phyloP scores from a whole-genome alignment of 2,329 filamentous ascomycete species.

The Botryotinia narcissicola region DNA sequence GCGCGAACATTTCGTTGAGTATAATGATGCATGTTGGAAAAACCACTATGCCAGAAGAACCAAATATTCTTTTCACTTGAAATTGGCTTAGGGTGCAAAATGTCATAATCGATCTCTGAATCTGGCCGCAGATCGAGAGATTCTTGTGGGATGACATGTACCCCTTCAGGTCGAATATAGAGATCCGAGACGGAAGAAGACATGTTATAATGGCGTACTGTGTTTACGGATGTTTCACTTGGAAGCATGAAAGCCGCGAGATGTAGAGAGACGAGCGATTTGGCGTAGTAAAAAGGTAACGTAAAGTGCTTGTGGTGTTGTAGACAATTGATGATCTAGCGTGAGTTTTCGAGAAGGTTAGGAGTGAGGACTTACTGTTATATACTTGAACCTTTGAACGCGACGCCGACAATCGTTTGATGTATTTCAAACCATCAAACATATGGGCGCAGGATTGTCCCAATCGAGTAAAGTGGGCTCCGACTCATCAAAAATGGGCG shows the following conservation, averaged over 20 bases:
- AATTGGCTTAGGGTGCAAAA: slow-evolving; percentile 43
- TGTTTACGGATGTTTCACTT: not conserved
- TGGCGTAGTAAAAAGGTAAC: not conserved
- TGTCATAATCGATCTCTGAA: slow-evolving; percentile 44
- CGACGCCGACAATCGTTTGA: not conserved
- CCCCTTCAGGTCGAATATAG: slow-evolving; percentile 42
- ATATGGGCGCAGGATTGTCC: not conserved
- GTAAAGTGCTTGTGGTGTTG: not conserved
- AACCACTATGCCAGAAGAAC: slow-evolving; percentile 58
- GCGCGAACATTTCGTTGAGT: slow-evolving; percentile 51
- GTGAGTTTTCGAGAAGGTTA: not conserved
- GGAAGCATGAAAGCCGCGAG: not conserved
- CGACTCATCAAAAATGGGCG: not conserved
- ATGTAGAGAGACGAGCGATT: too few relatives aligned
- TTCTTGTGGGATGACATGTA: slow-evolving; percentile 43
- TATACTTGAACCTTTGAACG: not conserved
- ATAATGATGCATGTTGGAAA: slow-evolving; percentile 49
- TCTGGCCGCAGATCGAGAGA: slow-evolving; percentile 48
- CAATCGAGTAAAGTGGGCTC: not conserved
- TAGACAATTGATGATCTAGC: not conserved
- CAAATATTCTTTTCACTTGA: slow-evolving; percentile 52
- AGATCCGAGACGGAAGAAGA: slow-evolving; percentile 27
- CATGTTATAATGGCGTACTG: slow-evolving; percentile 10
- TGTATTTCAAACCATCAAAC: not conserved
- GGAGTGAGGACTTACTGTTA: not conserved